Conservation (phyloP, 305 asterid genomes). For the Fraxinus sp. region DNA sequence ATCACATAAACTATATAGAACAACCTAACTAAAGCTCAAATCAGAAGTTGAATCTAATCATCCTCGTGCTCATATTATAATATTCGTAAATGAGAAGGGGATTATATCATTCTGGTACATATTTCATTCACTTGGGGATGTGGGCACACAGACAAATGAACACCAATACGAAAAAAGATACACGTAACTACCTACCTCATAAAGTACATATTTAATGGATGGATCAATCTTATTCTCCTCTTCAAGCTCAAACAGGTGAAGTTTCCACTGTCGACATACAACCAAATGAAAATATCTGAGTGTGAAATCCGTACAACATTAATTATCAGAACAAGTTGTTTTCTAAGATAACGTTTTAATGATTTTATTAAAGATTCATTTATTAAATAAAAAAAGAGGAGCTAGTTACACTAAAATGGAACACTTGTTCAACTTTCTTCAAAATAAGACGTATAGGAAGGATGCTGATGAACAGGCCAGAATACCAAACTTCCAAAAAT, state of each 20-base stretch:
- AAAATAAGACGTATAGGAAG: neutral
- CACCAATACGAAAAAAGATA: neutral
- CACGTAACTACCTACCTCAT: conserved; percentile 56
- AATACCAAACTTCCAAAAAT: neutral
- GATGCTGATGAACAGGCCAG: neutral
- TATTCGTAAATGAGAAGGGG: neutral
- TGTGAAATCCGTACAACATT: neutral
- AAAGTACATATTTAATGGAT: conserved; percentile 68
- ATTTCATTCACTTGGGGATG: neutral
- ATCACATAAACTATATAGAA: neutral
- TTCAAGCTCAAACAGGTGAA: conserved; percentile 81
- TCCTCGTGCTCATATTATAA: neutral
- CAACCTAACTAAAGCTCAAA: neutral
- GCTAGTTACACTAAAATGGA: neutral
- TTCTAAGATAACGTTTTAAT: neutral
- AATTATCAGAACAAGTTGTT: neutral
- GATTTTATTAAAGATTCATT: neutral
- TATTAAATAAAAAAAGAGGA: neutral
- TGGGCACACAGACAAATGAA: neutral
- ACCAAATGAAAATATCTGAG: conserved; percentile 6
- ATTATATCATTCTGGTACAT: too few species aligned
- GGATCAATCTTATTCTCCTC: conserved; percentile 69
- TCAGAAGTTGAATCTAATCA: neutral
- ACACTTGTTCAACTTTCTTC: neutral
- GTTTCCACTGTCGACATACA: conserved; percentile 67